Base-by-base conservation (phyloP, 1,139 yeast genomes). In the Neolecta irregularis region DNA sequence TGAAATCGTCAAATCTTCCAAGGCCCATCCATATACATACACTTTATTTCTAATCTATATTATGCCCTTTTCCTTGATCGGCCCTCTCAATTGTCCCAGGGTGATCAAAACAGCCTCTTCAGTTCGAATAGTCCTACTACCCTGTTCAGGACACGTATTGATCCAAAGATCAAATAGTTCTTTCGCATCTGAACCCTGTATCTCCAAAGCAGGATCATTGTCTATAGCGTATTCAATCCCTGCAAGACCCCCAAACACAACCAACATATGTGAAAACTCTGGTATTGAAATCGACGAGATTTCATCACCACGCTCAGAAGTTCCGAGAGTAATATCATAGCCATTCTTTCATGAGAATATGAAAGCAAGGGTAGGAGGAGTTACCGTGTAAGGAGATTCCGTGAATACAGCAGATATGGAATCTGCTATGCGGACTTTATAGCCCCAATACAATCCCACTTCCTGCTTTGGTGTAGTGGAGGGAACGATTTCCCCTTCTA, bases 381-480 rank as follows among this genome's bases (percentile, higher is more conserved):
- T n/a, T n/a, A n/a, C n/a, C n/a, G n/a, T n/a, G 13, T 32, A 26
- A 1, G 35, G 30, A 15, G 40, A 34, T 32, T 32, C 42, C 17
- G 33, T 39, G 11, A 39, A 34, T 9, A 39, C 42, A 13, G 30
- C 37, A 6, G 40, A 40, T 12, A 39, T 23, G n/a, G 40, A 32
- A n/a, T 18, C 24, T 7, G 43, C 43, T 25, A 30, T 30, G 11
- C 43, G 38, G 9, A 41, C 40, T 11, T 24, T 23, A 24, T 40
- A 40, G 6, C 43, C 43, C 43, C 43, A 41, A 22, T 40, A 40
- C 24, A 21, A 30, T 5, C 43, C 43, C 30, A 36, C 32, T 12
- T 34, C 36, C 26, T 41, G 36, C n/a, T 34, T 20, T 6, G 43
- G 43, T 3, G 36, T 32, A 6, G 41, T 23, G 2, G 35, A 33